Evolutionary conservation across 2,329 filamentous ascomycete species (phyloP).

Genomic region (Hymenoscyphus fraxineus): DNA sequence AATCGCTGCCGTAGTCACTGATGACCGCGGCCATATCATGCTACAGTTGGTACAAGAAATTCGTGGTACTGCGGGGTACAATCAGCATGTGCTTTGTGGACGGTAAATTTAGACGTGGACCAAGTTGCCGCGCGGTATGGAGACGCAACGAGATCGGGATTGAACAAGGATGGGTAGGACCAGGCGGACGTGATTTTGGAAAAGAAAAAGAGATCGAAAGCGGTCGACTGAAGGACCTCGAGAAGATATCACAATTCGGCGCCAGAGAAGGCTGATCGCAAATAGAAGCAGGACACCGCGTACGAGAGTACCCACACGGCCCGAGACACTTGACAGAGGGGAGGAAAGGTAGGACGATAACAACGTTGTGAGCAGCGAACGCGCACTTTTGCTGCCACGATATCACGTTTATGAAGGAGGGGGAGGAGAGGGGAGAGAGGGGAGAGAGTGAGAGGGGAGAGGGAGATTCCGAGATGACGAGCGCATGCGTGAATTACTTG

Average conservation of each 20-base stretch:
- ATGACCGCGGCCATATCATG: conserved; percentile 59
- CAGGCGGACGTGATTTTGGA: background rate
- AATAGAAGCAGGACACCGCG: background rate
- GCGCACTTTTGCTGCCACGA: background rate
- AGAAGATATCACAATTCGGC: background rate
- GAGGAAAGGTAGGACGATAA: conserved; percentile 1
- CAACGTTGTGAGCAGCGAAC: conserved; percentile 4
- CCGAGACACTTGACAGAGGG: conserved; percentile 8
- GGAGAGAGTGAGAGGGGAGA: too few species aligned
- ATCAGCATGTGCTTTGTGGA: conserved; percentile 22
- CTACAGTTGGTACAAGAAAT: conserved; percentile 20
- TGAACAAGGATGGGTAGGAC: background rate
- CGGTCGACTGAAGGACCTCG: background rate
- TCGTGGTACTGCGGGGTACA: conserved; percentile 25
- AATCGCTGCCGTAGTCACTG: conserved; percentile 67
- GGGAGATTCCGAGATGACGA: background rate
- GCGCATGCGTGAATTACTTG: conserved; percentile 12
- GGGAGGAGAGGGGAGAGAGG: background rate
- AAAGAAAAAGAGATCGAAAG: background rate
- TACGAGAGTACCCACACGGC: background rate
- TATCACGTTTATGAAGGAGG: conserved; percentile 7
- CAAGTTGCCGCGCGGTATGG: background rate
- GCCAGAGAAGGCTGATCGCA: conserved; percentile 2
- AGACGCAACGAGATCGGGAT: background rate
- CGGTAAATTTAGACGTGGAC: conserved; percentile 3